phyloP scores from a whole-genome alignment of 495 filamentous ascomycete genomes.

The Aspergillus bridgeri region DNA sequence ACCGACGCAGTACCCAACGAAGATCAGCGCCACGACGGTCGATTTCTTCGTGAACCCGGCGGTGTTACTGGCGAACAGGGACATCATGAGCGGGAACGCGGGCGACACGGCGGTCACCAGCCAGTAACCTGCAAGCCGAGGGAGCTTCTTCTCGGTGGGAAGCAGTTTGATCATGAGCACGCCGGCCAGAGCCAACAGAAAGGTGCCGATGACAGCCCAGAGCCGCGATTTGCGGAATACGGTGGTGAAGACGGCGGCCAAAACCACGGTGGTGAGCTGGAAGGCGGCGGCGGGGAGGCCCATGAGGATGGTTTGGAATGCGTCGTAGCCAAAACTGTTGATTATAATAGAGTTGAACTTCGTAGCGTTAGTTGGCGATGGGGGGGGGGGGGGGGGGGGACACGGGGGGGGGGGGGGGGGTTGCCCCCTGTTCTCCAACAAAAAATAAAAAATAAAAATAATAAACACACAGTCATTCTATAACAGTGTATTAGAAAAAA shows the following conservation, averaged over 20 bases:
- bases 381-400: neutral
- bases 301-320: slow-evolving; percentile 24
- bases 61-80: slow-evolving; percentile 24
- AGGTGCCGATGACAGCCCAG: slow-evolving; percentile 7
- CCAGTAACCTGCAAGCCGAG: slow-evolving; percentile 18
- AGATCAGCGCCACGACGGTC: slow-evolving; percentile 18
- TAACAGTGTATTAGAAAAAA: no score
- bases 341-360: slow-evolving; percentile 33
- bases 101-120: slow-evolving; percentile 13
- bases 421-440: no score
- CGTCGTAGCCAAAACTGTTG: slow-evolving; percentile 27
- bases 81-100: slow-evolving; percentile 18
- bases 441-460: no score
- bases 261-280: slow-evolving; percentile 11
- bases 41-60: slow-evolving; percentile 30
- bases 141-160: slow-evolving; percentile 6
- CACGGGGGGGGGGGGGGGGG: neutral
- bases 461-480: no score
- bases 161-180: slow-evolving; percentile 19
- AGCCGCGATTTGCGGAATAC: slow-evolving; percentile 16
- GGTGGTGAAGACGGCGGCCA: slow-evolving; percentile 11
- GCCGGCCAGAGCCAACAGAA: slow-evolving; percentile 14
- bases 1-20: slow-evolving; percentile 21
- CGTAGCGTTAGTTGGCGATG: neutral
- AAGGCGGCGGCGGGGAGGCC: slow-evolving; percentile 14